These are phyloP conservation scores for Fusarium sp. DNA, from an alignment of 2,329 filamentous ascomycete genomes.

Conservation along the genomic window DNA sequence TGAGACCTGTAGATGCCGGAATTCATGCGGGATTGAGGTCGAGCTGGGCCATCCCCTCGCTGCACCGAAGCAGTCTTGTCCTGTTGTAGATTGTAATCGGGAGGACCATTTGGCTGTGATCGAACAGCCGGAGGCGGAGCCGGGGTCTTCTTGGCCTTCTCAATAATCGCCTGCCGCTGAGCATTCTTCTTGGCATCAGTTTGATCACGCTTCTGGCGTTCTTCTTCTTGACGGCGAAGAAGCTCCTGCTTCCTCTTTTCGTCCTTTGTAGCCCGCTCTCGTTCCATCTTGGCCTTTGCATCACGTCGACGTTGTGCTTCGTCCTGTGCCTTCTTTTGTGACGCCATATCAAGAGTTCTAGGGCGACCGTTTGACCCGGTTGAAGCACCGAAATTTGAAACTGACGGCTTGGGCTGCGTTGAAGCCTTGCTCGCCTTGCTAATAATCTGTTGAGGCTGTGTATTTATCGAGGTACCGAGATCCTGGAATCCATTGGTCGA, in stretches of 20 bases:
- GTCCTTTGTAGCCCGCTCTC: conserved; percentile 78
- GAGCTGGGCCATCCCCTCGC: conserved; percentile 54
- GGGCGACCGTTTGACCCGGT: conserved; percentile 72
- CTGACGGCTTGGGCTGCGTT: conserved; percentile 69
- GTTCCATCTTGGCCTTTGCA: conserved; percentile 83
- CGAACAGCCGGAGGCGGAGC: conserved; percentile 72
- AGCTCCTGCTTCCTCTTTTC: conserved; percentile 73
- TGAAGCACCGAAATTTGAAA: conserved; percentile 70
- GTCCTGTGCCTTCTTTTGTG: conserved; percentile 87
- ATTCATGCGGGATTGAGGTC: conserved; percentile 71
- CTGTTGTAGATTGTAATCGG: conserved; percentile 58
- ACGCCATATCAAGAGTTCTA: conserved; percentile 80
- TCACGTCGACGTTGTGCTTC: conserved; percentile 84
- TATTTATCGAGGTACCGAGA: conserved; percentile 48
- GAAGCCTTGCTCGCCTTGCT: conserved; percentile 78
- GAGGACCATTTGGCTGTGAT: conserved; percentile 65
- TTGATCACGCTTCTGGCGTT: conserved; percentile 72
- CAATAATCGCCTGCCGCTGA: conserved; percentile 72
- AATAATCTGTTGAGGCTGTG: conserved; percentile 60
- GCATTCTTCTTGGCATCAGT: conserved; percentile 75
- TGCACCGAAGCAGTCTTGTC: conserved; percentile 48
- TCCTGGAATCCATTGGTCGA: conserved; percentile 71
- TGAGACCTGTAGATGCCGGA: conserved; percentile 64
- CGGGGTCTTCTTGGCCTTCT: conserved; percentile 74
- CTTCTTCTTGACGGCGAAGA: conserved; percentile 70